phyloP scores from a whole-genome alignment of 257 asterid genomes.

The Przewalskia tangutica region DNA sequence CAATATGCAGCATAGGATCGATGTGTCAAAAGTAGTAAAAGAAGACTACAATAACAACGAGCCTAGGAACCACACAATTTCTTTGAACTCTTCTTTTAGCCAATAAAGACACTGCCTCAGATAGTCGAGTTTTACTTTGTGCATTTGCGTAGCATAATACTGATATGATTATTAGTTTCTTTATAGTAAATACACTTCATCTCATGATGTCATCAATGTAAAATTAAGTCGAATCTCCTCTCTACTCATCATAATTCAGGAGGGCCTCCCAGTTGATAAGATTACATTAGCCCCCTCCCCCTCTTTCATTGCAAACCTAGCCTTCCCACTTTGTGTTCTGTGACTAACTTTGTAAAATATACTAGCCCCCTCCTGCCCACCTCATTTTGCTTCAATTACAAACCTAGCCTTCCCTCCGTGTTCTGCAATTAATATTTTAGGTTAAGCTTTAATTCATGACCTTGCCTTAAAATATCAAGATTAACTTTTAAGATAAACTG shows the following conservation, averaged over 20 bases:
- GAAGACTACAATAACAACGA: background rate
- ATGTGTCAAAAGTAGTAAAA: background rate
- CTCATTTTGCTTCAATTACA: background rate
- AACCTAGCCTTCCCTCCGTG: background rate
- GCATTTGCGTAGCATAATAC: background rate
- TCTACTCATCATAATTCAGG: background rate
- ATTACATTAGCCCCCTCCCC: background rate
- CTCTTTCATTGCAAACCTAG: background rate
- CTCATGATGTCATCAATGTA: background rate
- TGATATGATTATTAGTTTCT: too few relatives aligned
- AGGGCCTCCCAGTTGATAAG: background rate
- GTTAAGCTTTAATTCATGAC: background rate
- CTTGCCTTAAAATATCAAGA: background rate
- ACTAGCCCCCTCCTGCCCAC: background rate
- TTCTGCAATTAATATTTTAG: background rate
- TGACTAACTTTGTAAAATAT: background rate
- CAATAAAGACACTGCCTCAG: background rate
- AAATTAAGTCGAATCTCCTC: background rate
- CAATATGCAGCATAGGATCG: background rate
- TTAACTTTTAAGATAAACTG: background rate
- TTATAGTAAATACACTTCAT: background rate
- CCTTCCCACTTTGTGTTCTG: background rate
- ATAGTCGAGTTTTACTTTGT: background rate
- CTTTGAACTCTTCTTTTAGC: background rate
- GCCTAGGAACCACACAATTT: background rate